Base-by-base conservation (phyloP, 805 yeast species). In the Scheffersomyces coipomensis region DNA sequence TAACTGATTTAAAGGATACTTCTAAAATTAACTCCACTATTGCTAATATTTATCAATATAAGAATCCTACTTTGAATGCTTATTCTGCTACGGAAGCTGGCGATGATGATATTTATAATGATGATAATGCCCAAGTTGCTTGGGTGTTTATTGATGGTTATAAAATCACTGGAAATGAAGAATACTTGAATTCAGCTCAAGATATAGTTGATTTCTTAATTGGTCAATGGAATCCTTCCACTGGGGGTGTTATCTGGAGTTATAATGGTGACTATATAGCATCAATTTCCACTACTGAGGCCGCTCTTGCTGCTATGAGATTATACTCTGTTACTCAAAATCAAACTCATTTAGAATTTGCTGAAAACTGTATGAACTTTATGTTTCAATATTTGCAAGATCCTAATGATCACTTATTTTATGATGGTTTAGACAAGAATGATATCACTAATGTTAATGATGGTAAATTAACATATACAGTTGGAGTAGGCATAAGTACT, bases 401-500 rank as follows among this genome's bases (percentile, higher is more conserved):
- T 34, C 51, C 53, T 2, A 27, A 30, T 15, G 59, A 54, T 36
- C 42, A 50, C 4, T 45, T 56, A 9, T 55, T 56, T 23, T 54
- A 51, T 39, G 60, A 55, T 40, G 62, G 60, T 2, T 32, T 46
- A 9, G 34, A 39, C 22, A 44, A 38, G 10, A 31, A 39, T 19
- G 35, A 39, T 21, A 35, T 42, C 29, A 43, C 45, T 19, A 42
- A 37, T 22, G 24, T 55, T 8, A 60, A 61, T 39, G 43, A 41
- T 19, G 66, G 64, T 2, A 58, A 58, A 38, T 47, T 61, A 15
- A 43, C 64, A 5, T 61, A 61, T 46, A 56, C 64, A 5, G 59
- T 56, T 9, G 66, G 65, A 1, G 39, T 46, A 25, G 53, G 55
- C 8, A 44, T 61, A 31, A 53, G 60, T 10, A 39, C 59, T 2